These are phyloP conservation scores for Cystobasidium slooffiae DNA, from an alignment of 1,284 basidiomycete species.

Conservation along the genomic window DNA sequence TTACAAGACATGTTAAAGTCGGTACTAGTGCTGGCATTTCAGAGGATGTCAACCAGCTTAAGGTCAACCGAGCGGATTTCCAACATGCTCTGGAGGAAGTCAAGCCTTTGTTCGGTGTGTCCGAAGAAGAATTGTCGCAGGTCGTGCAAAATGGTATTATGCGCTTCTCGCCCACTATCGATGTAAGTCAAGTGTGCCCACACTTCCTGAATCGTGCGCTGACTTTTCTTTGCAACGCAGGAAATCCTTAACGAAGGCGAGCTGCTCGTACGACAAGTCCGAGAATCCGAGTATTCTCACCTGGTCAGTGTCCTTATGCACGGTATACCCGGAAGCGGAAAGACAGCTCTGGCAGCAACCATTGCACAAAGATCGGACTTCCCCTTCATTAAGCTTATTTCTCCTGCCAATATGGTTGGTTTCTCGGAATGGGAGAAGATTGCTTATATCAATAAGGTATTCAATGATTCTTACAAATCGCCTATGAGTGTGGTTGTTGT, in stretches of 20 bases:
- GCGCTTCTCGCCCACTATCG: slow-evolving; percentile 75
- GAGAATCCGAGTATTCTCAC: slow-evolving; percentile 84
- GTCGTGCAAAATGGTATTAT: slow-evolving; percentile 98
- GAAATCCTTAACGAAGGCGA: slow-evolving; percentile 86
- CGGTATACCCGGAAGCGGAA: slow-evolving; percentile 84
- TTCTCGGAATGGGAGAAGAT: slow-evolving; percentile 91
- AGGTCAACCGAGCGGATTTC: slow-evolving; percentile 88
- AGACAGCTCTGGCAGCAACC: slow-evolving; percentile 92
- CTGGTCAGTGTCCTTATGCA: slow-evolving; percentile 82
- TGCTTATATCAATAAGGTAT: slow-evolving; percentile 87
- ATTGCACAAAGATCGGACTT: slow-evolving; percentile 91
- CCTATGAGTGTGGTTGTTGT: slow-evolving; percentile 94
- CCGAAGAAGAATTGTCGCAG: slow-evolving; percentile 92
- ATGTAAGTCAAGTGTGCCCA: slow-evolving; percentile 63
- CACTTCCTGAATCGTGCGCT: not conserved
- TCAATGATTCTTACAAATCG: slow-evolving; percentile 96
- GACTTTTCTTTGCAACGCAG: slow-evolving; percentile 59
- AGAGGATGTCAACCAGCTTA: slow-evolving; percentile 90
- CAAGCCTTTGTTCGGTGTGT: slow-evolving; percentile 94
- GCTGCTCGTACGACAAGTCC: slow-evolving; percentile 93
- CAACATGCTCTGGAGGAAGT: slow-evolving; percentile 92
- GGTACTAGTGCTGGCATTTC: slow-evolving; percentile 96
- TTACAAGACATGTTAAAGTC: slow-evolving; percentile 96
- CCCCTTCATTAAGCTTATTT: slow-evolving; percentile 97
- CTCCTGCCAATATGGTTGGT: slow-evolving; percentile 96